Evolutionary conservation across 768 basidiomycete genomes (phyloP).

Genomic region (Jaapia argillacea): DNA sequence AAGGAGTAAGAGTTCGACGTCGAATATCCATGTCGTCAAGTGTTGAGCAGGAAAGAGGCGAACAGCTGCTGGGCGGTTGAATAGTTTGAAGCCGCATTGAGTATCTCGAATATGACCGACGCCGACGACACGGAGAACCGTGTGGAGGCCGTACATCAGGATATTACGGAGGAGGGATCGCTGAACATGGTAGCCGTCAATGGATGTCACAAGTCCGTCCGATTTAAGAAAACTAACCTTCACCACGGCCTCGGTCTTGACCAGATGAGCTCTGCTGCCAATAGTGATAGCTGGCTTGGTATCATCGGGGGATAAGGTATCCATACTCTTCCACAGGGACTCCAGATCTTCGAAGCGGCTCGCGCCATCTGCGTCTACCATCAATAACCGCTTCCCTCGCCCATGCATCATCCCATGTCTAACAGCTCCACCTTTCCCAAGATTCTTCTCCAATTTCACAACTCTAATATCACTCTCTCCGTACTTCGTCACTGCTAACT

Average conservation of each 20-base stretch:
- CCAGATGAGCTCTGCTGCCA: constrained; percentile 89
- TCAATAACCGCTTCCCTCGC: constrained; percentile 68
- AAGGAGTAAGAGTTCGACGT: constrained; percentile 85
- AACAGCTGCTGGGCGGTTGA: constrained; percentile 72
- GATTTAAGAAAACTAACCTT: constrained; percentile 41
- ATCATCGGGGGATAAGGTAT: constrained; percentile 38
- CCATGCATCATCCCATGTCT: constrained; percentile 83
- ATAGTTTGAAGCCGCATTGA: constrained; percentile 96
- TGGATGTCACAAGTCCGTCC: not conserved
- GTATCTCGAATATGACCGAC: constrained; percentile 90
- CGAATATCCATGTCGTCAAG: constrained; percentile 91
- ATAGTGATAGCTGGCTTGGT: constrained; percentile 57
- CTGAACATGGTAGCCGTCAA: constrained; percentile 40
- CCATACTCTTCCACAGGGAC: constrained; percentile 67
- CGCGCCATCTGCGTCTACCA: constrained; percentile 94
- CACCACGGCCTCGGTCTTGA: constrained; percentile 86
- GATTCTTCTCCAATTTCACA: constrained; percentile 67
- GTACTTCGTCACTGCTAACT: constrained; percentile 45
- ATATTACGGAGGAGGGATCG: constrained; percentile 83
- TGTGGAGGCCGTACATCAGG: constrained; percentile 91
- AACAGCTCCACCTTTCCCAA: constrained; percentile 91
- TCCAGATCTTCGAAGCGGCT: constrained; percentile 82
- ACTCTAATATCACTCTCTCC: constrained; percentile 59
- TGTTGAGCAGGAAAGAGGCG: constrained; percentile 83
- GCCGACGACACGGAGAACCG: constrained; percentile 80